Conservation (phyloP, 805 yeast genomes). For the Monosporozyma solicola region DNA sequence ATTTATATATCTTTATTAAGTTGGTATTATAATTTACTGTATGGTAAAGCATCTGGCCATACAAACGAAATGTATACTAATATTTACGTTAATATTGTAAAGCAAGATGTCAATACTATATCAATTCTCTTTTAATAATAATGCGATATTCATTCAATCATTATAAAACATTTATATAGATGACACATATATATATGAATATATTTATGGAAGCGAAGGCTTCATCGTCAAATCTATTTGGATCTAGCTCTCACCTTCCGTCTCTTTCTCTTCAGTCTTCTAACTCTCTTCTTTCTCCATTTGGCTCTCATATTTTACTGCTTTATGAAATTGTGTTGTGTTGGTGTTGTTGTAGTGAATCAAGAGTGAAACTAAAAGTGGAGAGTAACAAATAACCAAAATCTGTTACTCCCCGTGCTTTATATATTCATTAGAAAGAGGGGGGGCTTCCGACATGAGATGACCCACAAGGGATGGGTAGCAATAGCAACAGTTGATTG, state of each 20-base stretch:
- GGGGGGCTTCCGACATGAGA: no score
- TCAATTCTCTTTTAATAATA: neutral
- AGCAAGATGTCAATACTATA: neutral
- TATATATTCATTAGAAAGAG: no score
- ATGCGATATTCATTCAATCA: neutral
- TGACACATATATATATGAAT: neutral
- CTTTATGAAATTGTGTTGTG: neutral
- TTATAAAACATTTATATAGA: neutral
- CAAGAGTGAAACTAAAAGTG: neutral
- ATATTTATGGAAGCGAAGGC: neutral
- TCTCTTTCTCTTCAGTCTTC: slow-evolving; percentile 99
- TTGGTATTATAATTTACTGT: neutral
- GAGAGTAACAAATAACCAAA: neutral
- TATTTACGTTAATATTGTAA: no score
- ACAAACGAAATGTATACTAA: no score
- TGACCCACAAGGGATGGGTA: no score
- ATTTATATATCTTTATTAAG: neutral
- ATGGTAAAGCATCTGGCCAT: no score
- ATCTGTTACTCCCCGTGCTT: no score
- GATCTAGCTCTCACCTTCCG: slow-evolving; percentile 99
- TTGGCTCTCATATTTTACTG: slow-evolving; percentile 68
- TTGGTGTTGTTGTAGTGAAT: neutral
- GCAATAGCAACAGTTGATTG: neutral
- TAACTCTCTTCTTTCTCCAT: slow-evolving; percentile 96
- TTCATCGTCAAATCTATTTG: slow-evolving; percentile 56